Conservation (phyloP, 257 asterid species). For the Fraxinus anomala region DNA sequence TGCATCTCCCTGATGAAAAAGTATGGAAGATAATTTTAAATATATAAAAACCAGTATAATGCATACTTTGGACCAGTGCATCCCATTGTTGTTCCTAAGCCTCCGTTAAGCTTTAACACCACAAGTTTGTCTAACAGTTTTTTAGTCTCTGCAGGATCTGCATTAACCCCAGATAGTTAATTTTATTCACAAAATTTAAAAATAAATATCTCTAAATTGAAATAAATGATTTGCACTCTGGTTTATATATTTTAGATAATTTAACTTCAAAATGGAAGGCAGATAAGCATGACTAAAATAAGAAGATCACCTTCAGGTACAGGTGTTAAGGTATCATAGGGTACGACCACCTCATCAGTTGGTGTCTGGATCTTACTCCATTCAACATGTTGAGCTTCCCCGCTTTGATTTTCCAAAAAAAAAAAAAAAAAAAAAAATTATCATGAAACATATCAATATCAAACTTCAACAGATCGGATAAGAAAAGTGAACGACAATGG, state of each 20-base stretch:
- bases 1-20: neutral
- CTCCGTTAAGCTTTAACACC: conserved; percentile 97
- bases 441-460: neutral
- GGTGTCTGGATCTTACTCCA: conserved; percentile 77
- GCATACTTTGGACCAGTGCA: conserved; percentile 98
- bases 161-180: conserved; percentile 26
- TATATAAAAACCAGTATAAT: neutral
- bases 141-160: conserved; percentile 73
- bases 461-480: neutral
- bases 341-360: conserved; percentile 75
- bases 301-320: conserved; percentile 70
- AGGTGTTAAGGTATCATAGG: conserved; percentile 76
- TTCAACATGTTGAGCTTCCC: conserved; percentile 57
- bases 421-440: conserved; percentile 18
- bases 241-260: neutral
- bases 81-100: conserved; percentile 99
- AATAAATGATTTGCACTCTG: neutral
- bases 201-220: neutral
- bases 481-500: neutral
- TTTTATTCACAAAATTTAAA: neutral
- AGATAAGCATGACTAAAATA: neutral
- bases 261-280: neutral
- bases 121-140: conserved; percentile 88
- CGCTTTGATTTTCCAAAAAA: conserved; percentile 40
- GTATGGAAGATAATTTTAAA: neutral